Percentiles rank a stretch among this genome's conserved stretches.
These are phyloP conservation scores for Ambrosiella cleistominuta DNA, from an alignment of 2,329 filamentous ascomycete genomes.

Conservation along the genomic window DNA sequence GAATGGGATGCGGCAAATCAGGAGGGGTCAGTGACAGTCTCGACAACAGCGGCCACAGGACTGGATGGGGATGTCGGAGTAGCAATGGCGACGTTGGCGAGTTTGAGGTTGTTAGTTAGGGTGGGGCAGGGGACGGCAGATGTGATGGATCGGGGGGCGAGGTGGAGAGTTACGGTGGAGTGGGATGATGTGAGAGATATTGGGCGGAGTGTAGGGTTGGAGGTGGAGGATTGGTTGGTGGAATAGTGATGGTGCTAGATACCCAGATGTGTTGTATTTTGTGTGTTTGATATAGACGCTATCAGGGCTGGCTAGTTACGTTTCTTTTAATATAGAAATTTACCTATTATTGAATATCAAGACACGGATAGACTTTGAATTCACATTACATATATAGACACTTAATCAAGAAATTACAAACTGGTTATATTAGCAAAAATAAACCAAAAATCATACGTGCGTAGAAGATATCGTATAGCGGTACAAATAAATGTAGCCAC, in stretches of 20 bases:
- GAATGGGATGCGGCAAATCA: constrained; percentile 31
- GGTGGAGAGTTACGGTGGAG: constrained; percentile 62
- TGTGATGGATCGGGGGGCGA: constrained; percentile 47
- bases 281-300: background rate
- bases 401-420: too few relatives aligned
- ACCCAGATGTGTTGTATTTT: background rate
- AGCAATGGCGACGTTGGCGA: constrained; percentile 55
- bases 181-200: constrained; percentile 60
- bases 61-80: constrained; percentile 41
- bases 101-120: constrained; percentile 49
- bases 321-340: background rate
- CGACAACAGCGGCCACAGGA: constrained; percentile 17
- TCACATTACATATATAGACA: too few relatives aligned
- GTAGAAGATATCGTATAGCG: too few relatives aligned
- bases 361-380: too few relatives aligned
- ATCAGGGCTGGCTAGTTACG: constrained; percentile 6
- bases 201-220: constrained; percentile 58
- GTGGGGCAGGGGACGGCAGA: constrained; percentile 44
- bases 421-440: too few relatives aligned
- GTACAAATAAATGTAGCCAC: too few relatives aligned
- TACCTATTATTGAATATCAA: background rate
- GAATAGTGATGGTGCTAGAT: constrained; percentile 27
- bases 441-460: too few relatives aligned
- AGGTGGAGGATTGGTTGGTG: constrained; percentile 59
- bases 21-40: constrained; percentile 12